A percentile compares a stretch with the other conserved stretches of the same genome.
These are phyloP conservation scores for Leccinum truebloodii DNA, from an alignment of 768 basidiomycete genomes.

Conservation along the genomic window DNA sequence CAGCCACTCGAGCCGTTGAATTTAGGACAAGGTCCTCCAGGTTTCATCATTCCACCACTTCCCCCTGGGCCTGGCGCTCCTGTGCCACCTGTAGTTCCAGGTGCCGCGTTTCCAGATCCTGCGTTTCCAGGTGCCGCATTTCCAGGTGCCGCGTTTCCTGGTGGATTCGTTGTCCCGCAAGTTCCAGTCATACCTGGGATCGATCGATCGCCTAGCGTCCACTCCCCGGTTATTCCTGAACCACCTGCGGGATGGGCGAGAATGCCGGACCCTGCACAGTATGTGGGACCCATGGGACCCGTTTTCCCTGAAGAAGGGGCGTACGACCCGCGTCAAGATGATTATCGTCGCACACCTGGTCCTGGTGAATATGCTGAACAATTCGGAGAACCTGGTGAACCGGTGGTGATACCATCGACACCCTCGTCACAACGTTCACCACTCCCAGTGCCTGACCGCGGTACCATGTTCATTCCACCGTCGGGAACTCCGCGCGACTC, in stretches of 20 bases:
- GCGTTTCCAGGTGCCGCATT: constrained; percentile 3
- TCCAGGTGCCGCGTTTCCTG: constrained; percentile 14
- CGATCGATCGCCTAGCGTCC: constrained; percentile 5
- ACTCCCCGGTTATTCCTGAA: constrained; percentile 30
- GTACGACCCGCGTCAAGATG: constrained; percentile 1
- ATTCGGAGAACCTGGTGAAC: constrained; percentile 16
- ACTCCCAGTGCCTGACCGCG: constrained; percentile 22
- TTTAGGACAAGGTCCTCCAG: constrained; percentile 14
- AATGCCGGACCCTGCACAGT: constrained; percentile 28
- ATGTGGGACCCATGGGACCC: constrained; percentile 19
- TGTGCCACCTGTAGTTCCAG: constrained; percentile 20
- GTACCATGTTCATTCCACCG: constrained; percentile 14
- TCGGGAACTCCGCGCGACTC: constrained; percentile 6
- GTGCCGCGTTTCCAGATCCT: constrained; percentile 9
- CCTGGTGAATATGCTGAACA: constrained; percentile 11
- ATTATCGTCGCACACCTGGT: constrained; percentile 2
- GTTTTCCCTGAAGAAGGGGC: constrained; percentile 41
- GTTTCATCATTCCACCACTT: constrained; percentile 27
- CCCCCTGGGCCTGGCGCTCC: constrained; percentile 17
- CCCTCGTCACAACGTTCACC: constrained; percentile 20
- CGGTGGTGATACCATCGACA: constrained; percentile 24
- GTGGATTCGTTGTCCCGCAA: constrained; percentile 22
- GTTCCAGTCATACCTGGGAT: constrained; percentile 27
- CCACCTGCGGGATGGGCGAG: constrained; percentile 14
- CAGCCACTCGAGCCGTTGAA: neutral